These are phyloP conservation scores for Mortierella sp. DNA, from an alignment of 371 early-diverging fungal genomes.

Conservation along the genomic window DNA sequence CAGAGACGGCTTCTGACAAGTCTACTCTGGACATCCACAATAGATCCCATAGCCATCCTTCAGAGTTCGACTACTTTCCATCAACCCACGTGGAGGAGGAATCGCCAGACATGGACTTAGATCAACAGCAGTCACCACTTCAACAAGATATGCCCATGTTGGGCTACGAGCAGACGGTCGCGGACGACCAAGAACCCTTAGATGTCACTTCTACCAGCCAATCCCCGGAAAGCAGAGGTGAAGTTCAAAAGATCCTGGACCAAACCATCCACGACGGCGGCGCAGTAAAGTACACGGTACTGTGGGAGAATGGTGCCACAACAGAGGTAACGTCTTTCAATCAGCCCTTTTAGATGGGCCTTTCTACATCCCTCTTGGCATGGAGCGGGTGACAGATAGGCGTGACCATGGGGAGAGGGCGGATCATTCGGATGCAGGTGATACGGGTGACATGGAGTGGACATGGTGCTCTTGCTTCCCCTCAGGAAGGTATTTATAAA, in stretches of 20 bases:
- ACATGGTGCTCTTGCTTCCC: not conserved
- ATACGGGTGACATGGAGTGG: too few relatives aligned
- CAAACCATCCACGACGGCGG: slow-evolving; percentile 52
- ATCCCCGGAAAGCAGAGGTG: slow-evolving; percentile 12
- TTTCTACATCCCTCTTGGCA: not conserved
- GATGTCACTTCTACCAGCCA: slow-evolving; percentile 3
- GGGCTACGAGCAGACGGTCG: not conserved
- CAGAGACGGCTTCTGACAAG: too few relatives aligned
- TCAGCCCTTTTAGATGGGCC: not conserved
- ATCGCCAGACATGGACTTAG: slow-evolving; percentile 3
- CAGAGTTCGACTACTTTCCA: too few relatives aligned
- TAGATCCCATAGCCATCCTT: too few relatives aligned
- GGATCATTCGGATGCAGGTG: not conserved
- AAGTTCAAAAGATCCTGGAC: slow-evolving; percentile 45
- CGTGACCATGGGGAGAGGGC: slow-evolving; percentile 2
- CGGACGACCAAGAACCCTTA: not conserved
- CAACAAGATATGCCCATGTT: too few relatives aligned
- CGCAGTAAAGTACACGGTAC: slow-evolving; percentile 49
- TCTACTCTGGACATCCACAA: too few relatives aligned
- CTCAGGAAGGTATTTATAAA: not conserved
- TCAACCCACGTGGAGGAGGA: too few relatives aligned
- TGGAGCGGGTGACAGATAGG: not conserved
- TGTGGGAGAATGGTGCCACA: slow-evolving; percentile 48
- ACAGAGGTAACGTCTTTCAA: slow-evolving; percentile 38
- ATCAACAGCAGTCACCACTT: not conserved